These are phyloP conservation scores for Isabelozyma rhagii DNA, from an alignment of 805 yeast genomes.

Conservation along the genomic window DNA sequence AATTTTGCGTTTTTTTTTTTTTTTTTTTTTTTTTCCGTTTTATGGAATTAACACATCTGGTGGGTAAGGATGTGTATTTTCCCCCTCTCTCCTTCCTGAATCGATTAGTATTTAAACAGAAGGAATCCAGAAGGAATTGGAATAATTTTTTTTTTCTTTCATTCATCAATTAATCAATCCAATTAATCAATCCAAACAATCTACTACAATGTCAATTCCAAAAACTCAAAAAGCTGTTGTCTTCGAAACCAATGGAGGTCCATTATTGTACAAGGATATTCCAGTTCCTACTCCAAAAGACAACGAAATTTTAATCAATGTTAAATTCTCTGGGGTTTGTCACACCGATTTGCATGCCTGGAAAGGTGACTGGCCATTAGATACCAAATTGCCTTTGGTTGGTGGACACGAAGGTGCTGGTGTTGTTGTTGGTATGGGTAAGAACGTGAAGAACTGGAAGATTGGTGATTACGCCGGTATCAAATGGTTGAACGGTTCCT, in stretches of 20 bases:
- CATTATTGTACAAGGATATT: constrained; percentile 37
- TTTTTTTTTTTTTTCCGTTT: too few species aligned
- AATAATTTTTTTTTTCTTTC: not conserved
- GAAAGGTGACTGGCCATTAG: constrained; percentile 48
- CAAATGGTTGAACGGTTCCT: constrained; percentile 47
- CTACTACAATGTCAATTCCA: constrained; percentile 28
- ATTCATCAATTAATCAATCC: not conserved
- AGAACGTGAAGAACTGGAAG: constrained; percentile 40
- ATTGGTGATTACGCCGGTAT: constrained; percentile 44
- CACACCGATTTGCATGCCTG: constrained; percentile 48
- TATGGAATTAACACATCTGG: too few species aligned
- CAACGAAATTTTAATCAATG: constrained; percentile 39
- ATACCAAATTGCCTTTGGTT: constrained; percentile 43
- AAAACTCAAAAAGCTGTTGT: constrained; percentile 42
- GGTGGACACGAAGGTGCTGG: constrained; percentile 52
- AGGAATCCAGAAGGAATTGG: too few species aligned
- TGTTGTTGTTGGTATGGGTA: constrained; percentile 42
- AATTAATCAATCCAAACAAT: not conserved
- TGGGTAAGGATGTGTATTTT: too few species aligned
- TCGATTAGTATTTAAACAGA: too few species aligned
- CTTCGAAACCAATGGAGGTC: constrained; percentile 42
- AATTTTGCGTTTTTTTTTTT: too few species aligned
- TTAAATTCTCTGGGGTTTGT: constrained; percentile 46
- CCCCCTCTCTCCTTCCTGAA: too few species aligned
- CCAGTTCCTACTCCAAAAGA: constrained; percentile 42